These are phyloP conservation scores for Aspergillus neotritici DNA, from an alignment of 2,329 filamentous ascomycete species.

Conservation along the genomic window DNA sequence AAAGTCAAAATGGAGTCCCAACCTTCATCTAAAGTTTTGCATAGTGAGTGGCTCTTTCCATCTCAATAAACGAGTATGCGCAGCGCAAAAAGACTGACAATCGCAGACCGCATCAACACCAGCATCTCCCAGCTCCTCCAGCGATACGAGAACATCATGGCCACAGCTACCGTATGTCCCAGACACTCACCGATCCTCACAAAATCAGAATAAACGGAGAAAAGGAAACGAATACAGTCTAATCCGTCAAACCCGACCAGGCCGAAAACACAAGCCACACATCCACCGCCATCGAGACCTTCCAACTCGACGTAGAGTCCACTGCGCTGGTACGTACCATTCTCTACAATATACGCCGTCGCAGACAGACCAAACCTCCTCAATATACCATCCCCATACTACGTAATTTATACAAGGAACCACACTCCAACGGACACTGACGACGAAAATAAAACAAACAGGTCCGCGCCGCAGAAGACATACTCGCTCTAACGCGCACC, in stretches of 20 bases:
- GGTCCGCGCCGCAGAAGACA: slow-evolving; percentile 59
- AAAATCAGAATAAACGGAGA: no score
- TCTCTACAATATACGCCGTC: no score
- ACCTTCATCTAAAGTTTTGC: slow-evolving; percentile 16
- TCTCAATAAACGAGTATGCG: background rate
- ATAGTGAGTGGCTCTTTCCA: slow-evolving; percentile 8
- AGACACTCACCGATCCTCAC: background rate
- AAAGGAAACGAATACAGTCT: no score
- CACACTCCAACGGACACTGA: background rate
- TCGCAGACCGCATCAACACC: slow-evolving; percentile 40
- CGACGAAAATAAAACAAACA: slow-evolving; percentile 17
- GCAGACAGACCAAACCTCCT: no score
- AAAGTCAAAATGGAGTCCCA: slow-evolving; percentile 30
- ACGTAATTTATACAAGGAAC: no score
- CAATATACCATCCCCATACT: no score
- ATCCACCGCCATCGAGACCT: slow-evolving; percentile 52
- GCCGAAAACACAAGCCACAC: slow-evolving; percentile 49
- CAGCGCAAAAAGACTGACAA: slow-evolving; percentile 1
- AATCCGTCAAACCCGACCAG: slow-evolving; percentile 23
- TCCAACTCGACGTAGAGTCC: slow-evolving; percentile 55
- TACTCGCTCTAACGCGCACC: slow-evolving; percentile 54
- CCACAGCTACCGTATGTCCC: slow-evolving; percentile 44
- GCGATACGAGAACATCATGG: slow-evolving; percentile 53
- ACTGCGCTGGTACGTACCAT: slow-evolving; percentile 48
- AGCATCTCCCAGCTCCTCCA: slow-evolving; percentile 45